Percentiles rank a stretch among this genome's conserved stretches.
Conservation (phyloP, 108 stramenopile genomes). For the Skeletonema marinoi region DNA sequence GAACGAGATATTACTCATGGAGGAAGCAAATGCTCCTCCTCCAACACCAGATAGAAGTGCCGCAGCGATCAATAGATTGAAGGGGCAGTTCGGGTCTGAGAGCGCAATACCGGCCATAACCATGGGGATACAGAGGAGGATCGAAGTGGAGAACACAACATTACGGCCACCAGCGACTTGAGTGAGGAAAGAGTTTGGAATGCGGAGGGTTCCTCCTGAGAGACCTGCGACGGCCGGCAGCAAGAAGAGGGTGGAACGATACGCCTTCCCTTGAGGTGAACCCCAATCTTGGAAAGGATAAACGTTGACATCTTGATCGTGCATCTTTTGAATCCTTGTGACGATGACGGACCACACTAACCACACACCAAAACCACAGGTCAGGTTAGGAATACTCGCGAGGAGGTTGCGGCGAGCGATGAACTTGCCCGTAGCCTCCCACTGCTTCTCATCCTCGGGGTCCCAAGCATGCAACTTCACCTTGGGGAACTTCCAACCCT, state of each 20-base stretch:
- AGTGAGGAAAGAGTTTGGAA: slow-evolving; percentile 37
- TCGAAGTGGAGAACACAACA: slow-evolving; percentile 27
- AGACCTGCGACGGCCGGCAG: slow-evolving; percentile 35
- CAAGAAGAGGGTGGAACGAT: slow-evolving; percentile 29
- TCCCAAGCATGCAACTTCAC: slow-evolving; percentile 2
- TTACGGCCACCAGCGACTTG: slow-evolving; percentile 36
- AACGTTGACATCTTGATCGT: slow-evolving; percentile 26
- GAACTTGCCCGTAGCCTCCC: slow-evolving; percentile 10
- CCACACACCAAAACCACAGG: slow-evolving; percentile 44
- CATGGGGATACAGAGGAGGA: slow-evolving; percentile 41
- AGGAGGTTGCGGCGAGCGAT: slow-evolving; percentile 30
- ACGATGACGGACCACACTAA: slow-evolving; percentile 44
- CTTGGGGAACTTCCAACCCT: neutral
- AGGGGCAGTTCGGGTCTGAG: slow-evolving; percentile 1
- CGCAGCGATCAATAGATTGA: slow-evolving; percentile 19
- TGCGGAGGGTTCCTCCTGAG: slow-evolving; percentile 45
- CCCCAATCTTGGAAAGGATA: slow-evolving; percentile 37
- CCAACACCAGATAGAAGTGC: slow-evolving; percentile 31
- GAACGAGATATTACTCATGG: slow-evolving; percentile 42
- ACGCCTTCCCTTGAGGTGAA: slow-evolving; percentile 26
- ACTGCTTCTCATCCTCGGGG: slow-evolving; percentile 19
- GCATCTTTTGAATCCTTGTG: slow-evolving; percentile 44
- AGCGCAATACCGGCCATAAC: slow-evolving; percentile 28
- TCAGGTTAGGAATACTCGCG: slow-evolving; percentile 32
- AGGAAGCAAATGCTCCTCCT: slow-evolving; percentile 38